Percentiles rank a stretch among this genome's conserved stretches.
phyloP scores from a whole-genome alignment of 768 basidiomycete genomes.

The Collybia nuda region DNA sequence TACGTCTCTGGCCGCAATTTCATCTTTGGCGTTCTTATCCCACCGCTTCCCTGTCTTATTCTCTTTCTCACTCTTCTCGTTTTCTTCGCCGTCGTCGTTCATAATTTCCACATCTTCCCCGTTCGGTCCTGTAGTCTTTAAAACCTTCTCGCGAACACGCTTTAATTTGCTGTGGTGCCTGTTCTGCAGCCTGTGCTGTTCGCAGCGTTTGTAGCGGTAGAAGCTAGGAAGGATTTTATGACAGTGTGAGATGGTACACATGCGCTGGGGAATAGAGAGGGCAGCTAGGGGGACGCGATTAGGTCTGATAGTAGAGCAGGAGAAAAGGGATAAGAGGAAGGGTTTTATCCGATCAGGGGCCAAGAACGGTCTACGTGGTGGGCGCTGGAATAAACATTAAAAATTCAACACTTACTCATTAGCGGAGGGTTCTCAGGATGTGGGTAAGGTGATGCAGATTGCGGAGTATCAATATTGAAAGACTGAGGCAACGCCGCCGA shows the following conservation, averaged over 20 bases:
- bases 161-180: constrained; percentile 52
- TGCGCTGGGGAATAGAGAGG: constrained; percentile 34
- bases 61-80: constrained; percentile 1
- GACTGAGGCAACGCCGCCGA: not conserved
- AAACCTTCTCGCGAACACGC: constrained; percentile 47
- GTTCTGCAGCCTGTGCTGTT: constrained; percentile 56
- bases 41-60: not conserved
- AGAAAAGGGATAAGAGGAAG: not conserved
- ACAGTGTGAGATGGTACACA: constrained; percentile 61
- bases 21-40: not conserved
- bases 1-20: not conserved
- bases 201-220: constrained; percentile 54
- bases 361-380: too few species aligned
- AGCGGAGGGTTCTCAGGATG: not conserved
- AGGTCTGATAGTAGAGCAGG: not conserved
- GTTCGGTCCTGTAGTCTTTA: constrained; percentile 16
- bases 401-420: not conserved
- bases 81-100: not conserved
- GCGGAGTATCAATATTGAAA: not conserved
- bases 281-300: constrained; percentile 6
- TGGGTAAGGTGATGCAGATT: not conserved
- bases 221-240: constrained; percentile 46
- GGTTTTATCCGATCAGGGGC: not conserved
- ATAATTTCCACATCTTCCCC: constrained; percentile 1
- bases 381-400: too few species aligned